Evolutionary conservation across 2,329 filamentous ascomycete species (phyloP).

Genomic region (Huntiella savannae): DNA sequence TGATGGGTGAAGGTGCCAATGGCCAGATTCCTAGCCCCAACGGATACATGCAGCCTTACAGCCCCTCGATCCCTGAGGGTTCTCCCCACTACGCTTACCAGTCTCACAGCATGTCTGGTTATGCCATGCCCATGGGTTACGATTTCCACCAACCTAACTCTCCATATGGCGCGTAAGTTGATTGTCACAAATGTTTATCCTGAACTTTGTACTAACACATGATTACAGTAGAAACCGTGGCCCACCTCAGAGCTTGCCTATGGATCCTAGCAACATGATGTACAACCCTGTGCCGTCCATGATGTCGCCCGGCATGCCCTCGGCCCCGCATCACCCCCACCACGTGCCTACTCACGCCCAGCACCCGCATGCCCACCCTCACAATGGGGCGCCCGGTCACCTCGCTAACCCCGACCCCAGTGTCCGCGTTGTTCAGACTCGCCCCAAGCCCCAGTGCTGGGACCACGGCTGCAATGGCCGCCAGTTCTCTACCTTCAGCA

Average conservation of each 20-base stretch:
- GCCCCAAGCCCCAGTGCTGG: conserved; percentile 92
- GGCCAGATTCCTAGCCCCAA: conserved; percentile 20
- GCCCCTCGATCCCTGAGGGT: conserved; percentile 27
- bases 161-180: conserved; percentile 24
- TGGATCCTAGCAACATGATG: conserved; percentile 11
- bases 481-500: conserved; percentile 93
- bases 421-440: conserved; percentile 52
- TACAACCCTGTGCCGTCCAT: conserved; percentile 10
- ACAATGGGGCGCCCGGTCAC: conserved; percentile 7
- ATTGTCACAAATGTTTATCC: not conserved
- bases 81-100: conserved; percentile 13
- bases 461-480: conserved; percentile 92
- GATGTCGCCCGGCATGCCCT: conserved; percentile 10
- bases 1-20: conserved; percentile 28
- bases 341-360: conserved; percentile 18
- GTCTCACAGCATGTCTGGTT: conserved; percentile 4
- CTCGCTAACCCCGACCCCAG: conserved; percentile 14
- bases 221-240: conserved; percentile 12
- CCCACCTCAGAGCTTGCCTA: conserved; percentile 4
- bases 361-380: conserved; percentile 15
- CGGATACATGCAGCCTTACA: conserved; percentile 30
- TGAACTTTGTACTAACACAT: not conserved
- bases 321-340: conserved; percentile 9
- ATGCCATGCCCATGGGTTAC: conserved; percentile 13
- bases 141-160: conserved; percentile 18